phyloP scores from a whole-genome alignment of 164 flowering plant genomes.

The Litsea cubeba region DNA sequence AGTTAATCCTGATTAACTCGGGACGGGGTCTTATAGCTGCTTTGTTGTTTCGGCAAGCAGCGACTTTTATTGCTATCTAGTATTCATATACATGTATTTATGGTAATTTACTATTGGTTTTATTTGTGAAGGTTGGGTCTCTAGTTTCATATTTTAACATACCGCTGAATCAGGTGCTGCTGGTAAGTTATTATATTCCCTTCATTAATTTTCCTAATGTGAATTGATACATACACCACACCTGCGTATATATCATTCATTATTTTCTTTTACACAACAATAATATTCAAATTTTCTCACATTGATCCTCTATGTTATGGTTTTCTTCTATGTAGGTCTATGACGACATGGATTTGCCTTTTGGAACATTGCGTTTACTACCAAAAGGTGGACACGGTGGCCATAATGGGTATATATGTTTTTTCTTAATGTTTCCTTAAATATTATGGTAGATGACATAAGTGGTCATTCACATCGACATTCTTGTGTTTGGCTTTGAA shows the following conservation, averaged over 20 bases:
- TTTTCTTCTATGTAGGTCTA: constrained; percentile 45
- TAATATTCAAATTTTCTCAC: constrained; percentile 2
- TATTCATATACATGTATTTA: neutral
- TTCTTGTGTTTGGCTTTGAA: too few relatives aligned
- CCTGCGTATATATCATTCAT: neutral
- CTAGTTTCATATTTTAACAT: constrained; percentile 84
- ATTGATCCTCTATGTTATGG: neutral
- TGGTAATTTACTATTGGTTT: constrained; percentile 4
- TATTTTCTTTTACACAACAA: neutral
- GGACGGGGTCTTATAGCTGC: too few relatives aligned
- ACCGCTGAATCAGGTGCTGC: constrained; percentile 86
- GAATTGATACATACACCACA: neutral
- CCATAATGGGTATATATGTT: constrained; percentile 73
- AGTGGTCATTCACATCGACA: too few relatives aligned
- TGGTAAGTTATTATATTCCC: constrained; percentile 43
- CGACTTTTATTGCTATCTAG: neutral
- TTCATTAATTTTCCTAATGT: neutral
- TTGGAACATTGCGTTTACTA: constrained; percentile 68
- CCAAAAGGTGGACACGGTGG: constrained; percentile 99
- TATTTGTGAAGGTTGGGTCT: constrained; percentile 63
- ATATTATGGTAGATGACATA: too few relatives aligned
- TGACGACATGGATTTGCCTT: constrained; percentile 94
- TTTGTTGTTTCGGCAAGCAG: neutral
- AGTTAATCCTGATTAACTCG: too few relatives aligned
- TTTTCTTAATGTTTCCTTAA: neutral